Evolutionary conservation across 1,139 yeast species (phyloP).

Genomic region (Zygosaccharomyces pseudobailii): DNA sequence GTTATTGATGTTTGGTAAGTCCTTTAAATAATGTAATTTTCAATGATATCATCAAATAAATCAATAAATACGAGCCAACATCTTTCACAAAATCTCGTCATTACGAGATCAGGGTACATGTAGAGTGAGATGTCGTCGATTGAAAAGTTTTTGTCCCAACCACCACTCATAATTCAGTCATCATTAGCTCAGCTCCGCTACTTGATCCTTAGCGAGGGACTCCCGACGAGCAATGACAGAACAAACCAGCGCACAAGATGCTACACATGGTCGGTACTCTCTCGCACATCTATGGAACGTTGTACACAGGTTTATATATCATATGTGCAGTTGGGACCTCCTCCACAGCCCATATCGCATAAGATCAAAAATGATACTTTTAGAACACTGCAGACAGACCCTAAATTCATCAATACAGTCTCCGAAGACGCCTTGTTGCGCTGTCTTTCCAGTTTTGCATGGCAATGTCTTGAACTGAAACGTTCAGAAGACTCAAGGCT

Average conservation of each 20-base stretch:
- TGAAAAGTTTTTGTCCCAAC: conserved; percentile 29
- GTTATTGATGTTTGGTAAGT: conserved; percentile 67
- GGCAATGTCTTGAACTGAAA: conserved; percentile 35
- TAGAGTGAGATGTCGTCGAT: conserved; percentile 12
- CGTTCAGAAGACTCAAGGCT: conserved; percentile 6
- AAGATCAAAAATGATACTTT: conserved; percentile 86
- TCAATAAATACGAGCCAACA: not conserved
- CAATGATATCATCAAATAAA: not conserved
- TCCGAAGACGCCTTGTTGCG: conserved; percentile 65
- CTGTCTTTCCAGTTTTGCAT: conserved; percentile 68
- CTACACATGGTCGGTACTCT: conserved; percentile 77
- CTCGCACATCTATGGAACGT: conserved; percentile 58
- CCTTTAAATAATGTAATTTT: conserved; percentile 44
- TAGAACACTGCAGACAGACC: conserved; percentile 76
- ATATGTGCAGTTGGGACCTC: conserved; percentile 54
- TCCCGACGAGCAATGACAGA: conserved; percentile 43
- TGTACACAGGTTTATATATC: conserved; percentile 49
- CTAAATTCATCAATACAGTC: conserved; percentile 59
- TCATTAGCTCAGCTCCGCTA: conserved; percentile 77
- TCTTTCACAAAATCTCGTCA: not conserved
- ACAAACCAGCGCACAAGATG: conserved; percentile 60
- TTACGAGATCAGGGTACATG: too few relatives aligned
- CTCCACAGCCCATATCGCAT: conserved; percentile 44
- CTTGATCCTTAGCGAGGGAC: conserved; percentile 72
- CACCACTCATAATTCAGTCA: conserved; percentile 49